Conservation (phyloP, 176 grass and related monocot genomes). For the Oryza brachyantha region DNA sequence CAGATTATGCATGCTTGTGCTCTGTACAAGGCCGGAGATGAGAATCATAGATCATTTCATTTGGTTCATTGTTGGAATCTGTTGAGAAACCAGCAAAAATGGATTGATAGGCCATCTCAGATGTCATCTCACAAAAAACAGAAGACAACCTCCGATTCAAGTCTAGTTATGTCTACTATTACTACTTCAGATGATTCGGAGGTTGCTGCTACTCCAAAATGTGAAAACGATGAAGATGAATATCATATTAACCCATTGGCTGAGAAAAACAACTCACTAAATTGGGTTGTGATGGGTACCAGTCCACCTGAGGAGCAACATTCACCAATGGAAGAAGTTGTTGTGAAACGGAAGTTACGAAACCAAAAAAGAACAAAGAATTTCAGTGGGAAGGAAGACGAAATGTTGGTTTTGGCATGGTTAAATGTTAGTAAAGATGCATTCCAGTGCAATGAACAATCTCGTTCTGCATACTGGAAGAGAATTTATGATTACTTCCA, state of each 20-base stretch:
- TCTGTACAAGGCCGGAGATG: neutral
- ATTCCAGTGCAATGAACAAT: neutral
- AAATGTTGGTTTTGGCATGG: neutral
- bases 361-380: neutral
- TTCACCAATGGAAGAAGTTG: neutral
- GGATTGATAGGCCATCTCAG: conserved; percentile 7
- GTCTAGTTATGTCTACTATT: neutral
- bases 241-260: neutral
- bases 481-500: conserved; percentile 8
- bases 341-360: too few species aligned
- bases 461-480: neutral
- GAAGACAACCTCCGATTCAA: neutral
- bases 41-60: neutral
- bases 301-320: neutral
- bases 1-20: conserved; percentile 8
- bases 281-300: neutral
- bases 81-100: conserved; percentile 13
- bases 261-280: neutral
- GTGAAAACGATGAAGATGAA: neutral
- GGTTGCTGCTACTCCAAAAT: neutral
- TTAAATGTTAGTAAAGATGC: neutral
- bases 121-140: neutral
- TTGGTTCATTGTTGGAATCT: conserved; percentile 9
- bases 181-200: neutral
- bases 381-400: neutral